Evolutionary conservation across 2,329 filamentous ascomycete genomes (phyloP), one percentile per base, ranked within the genome.

Genomic region (Cyphellophora europaea): DNA sequence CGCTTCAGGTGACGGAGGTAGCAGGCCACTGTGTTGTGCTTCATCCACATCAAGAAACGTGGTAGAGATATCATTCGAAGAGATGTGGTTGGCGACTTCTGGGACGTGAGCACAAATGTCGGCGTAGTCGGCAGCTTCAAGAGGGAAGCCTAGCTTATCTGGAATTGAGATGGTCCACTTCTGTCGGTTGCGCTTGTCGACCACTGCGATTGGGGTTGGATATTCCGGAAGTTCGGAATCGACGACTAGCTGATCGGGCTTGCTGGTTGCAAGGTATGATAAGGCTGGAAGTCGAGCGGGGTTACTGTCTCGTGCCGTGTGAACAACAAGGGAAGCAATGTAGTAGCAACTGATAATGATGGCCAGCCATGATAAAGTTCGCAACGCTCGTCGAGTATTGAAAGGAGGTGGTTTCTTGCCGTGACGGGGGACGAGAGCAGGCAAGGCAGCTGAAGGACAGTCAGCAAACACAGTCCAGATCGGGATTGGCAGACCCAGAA

Each of bases 161-260:
- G 85, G 85, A 23, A 93, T 87, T 2, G 76, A 86, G 8, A 93
- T 72, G 0, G 85, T 91, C 86, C 86, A 93, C 53, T 73, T 79
- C 8, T 76, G 65, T 33, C 68, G 71, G 3, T 80, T 81, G 29
- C 67, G 64, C 16, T 65, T 61, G 57, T 87, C 82, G 11, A 69
- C 73, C 30, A 88, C 66, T 5, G 84, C 69, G 13, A 91, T 68
- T 0, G 83, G 81, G 1, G 79, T 81, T 0, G 84, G 79, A 42
- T 82, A 77, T 17, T 79, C 69, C 0, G 83, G 82, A n/a, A 86
- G 36, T 13, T 44, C 41, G n/a, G 56, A 27, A 65, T 65, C 41
- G 77, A 75, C 75, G 23, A 82, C 71, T 67, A 84, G 77, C 49
- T 84, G 78, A 53, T 76, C 79, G 32, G 74, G 62, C 30, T 71